phyloP scores from a whole-genome alignment of 257 asterid genomes.

The Solanum peruvianum region DNA sequence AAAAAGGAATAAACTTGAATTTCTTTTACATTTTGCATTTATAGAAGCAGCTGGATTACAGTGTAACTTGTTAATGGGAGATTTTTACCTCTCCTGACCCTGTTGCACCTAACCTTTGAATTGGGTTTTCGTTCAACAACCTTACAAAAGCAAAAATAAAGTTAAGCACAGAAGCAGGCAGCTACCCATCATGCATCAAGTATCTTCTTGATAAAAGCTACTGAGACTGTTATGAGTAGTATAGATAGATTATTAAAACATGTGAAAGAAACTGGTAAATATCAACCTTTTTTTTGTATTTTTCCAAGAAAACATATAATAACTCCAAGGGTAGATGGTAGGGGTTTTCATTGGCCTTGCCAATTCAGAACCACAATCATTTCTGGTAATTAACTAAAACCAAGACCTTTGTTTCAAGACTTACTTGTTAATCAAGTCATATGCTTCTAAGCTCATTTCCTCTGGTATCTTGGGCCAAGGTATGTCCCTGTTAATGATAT shows the following conservation, averaged over 20 bases:
- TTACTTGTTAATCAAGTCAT: conserved; percentile 80
- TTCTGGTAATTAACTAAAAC: neutral
- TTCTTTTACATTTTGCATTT: neutral
- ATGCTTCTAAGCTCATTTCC: conserved; percentile 76
- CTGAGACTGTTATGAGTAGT: neutral
- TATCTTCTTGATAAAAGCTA: neutral
- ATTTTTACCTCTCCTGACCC: conserved; percentile 71
- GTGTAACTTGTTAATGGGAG: neutral
- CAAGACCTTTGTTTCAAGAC: conserved; percentile 12
- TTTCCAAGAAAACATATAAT: neutral
- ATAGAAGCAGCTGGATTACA: neutral
- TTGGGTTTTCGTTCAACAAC: conserved; percentile 77
- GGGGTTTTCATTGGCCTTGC: neutral
- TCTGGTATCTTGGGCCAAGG: conserved; percentile 97
- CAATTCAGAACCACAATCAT: neutral
- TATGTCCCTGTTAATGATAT: conserved; percentile 81
- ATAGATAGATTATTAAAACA: neutral
- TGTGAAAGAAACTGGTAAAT: neutral
- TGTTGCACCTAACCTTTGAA: conserved; percentile 86
- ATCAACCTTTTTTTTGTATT: neutral
- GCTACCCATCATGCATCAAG: neutral
- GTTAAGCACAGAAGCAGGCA: neutral
- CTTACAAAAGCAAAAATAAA: conserved; percentile 27
- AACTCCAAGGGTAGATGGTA: neutral
- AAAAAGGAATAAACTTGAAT: neutral